Evolutionary conservation across 768 basidiomycete genomes (phyloP).

Genomic region (Phylloporus arenicola): DNA sequence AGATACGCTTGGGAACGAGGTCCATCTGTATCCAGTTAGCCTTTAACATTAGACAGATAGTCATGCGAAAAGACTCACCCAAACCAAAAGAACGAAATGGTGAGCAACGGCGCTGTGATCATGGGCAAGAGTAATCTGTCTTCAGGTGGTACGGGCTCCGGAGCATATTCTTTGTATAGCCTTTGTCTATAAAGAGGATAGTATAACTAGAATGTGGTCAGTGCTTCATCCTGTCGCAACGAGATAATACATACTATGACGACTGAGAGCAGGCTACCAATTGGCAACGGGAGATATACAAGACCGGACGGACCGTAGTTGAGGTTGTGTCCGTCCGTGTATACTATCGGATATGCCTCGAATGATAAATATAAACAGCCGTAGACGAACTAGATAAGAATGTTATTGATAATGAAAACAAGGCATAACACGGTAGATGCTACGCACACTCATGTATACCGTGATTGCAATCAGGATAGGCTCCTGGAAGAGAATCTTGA

Average conservation of each 20-base stretch:
- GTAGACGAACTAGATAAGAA: conserved; percentile 48
- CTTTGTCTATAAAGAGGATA: conserved; percentile 43
- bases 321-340: conserved; percentile 47
- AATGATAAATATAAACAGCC: conserved; percentile 59
- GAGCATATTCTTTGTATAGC: conserved; percentile 44
- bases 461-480: conserved; percentile 63
- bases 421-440: neutral
- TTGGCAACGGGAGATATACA: conserved; percentile 53
- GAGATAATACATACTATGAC: conserved; percentile 32
- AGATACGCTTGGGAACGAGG: conserved; percentile 47
- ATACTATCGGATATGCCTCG: conserved; percentile 58
- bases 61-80: conserved; percentile 30
- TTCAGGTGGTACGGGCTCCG: conserved; percentile 56
- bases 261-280: conserved; percentile 47
- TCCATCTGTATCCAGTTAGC: conserved; percentile 41
- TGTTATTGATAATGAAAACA: conserved; percentile 2
- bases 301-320: conserved; percentile 51
- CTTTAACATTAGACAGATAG: neutral
- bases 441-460: conserved; percentile 53
- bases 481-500: conserved; percentile 58
- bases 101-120: conserved; percentile 46
- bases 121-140: conserved; percentile 47
- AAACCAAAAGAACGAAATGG: conserved; percentile 62
- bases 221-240: neutral
- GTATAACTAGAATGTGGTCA: conserved; percentile 33